phyloP scores from a whole-genome alignment of 257 asterid species.

The Ilex aquifolium region DNA sequence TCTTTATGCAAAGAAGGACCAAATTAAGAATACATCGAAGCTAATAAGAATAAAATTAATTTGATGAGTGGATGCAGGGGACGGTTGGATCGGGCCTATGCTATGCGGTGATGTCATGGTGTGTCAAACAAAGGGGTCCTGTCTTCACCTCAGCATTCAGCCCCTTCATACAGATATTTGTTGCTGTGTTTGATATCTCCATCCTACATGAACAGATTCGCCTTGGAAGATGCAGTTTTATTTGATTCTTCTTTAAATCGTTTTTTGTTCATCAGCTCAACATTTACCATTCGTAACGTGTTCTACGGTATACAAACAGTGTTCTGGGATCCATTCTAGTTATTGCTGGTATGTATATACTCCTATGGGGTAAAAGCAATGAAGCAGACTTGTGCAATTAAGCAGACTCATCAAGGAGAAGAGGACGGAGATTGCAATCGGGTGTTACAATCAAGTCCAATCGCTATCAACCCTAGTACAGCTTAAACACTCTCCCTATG shows the following conservation, averaged over 20 bases:
- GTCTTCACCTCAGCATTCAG: slow-evolving; percentile 77
- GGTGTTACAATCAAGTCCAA: background rate
- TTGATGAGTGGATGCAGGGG: slow-evolving; percentile 33
- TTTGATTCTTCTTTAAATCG: background rate
- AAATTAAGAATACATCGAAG: too few species aligned
- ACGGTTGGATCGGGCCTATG: slow-evolving; percentile 69
- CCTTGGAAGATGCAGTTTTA: slow-evolving; percentile 51
- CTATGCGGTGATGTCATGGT: slow-evolving; percentile 63
- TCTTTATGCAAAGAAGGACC: too few species aligned
- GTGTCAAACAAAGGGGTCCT: slow-evolving; percentile 65
- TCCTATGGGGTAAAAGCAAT: slow-evolving; percentile 74
- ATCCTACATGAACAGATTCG: slow-evolving; percentile 55
- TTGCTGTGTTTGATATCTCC: slow-evolving; percentile 55
- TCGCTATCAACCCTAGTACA: background rate
- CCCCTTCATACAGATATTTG: slow-evolving; percentile 69
- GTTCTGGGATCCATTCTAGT: slow-evolving; percentile 62
- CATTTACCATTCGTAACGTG: background rate
- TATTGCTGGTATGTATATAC: slow-evolving; percentile 53
- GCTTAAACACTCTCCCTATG: background rate
- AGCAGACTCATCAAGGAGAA: slow-evolving; percentile 13
- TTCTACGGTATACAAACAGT: slow-evolving; percentile 25
- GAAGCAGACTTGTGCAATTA: slow-evolving; percentile 21
- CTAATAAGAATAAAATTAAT: too few species aligned
- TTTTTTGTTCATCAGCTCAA: background rate
- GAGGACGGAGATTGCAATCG: slow-evolving; percentile 15